Percentiles rank a stretch among this genome's conserved stretches.
These are phyloP conservation scores for Perilla frutescens DNA, from an alignment of 257 asterid genomes.

Conservation along the genomic window DNA sequence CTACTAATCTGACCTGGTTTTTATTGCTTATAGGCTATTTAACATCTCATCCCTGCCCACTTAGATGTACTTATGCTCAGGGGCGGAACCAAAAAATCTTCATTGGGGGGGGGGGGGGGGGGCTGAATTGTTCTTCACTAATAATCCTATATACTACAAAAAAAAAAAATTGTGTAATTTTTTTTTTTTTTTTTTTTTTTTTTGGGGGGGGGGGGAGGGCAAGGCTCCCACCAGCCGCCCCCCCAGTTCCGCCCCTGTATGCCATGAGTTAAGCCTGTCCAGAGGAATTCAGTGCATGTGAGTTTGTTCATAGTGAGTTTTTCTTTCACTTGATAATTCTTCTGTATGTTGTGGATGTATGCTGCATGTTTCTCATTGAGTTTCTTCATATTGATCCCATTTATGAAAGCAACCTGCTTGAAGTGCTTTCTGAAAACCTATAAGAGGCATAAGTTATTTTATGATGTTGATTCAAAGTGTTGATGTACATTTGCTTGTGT, in stretches of 20 bases:
- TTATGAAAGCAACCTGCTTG: constrained; percentile 17
- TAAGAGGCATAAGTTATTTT: neutral
- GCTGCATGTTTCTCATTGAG: constrained; percentile 12
- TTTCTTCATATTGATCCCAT: constrained; percentile 21
- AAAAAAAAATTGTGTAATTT: too few species aligned
- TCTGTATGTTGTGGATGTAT: neutral
- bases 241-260: too few species aligned
- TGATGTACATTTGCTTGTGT: neutral
- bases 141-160: too few species aligned
- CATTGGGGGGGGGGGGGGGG: too few species aligned
- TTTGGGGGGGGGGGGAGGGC: too few species aligned
- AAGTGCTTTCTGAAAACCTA: constrained; percentile 16
- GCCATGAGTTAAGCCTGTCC: constrained; percentile 1
- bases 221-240: too few species aligned
- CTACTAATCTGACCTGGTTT: constrained; percentile 21
- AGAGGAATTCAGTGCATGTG: constrained; percentile 26
- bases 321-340: constrained; percentile 8
- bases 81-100: too few species aligned
- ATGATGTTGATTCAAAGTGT: neutral
- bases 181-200: too few species aligned
- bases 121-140: too few species aligned
- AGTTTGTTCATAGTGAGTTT: neutral
- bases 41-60: neutral
- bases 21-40: neutral
- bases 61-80: constrained; percentile 5